phyloP scores from a whole-genome alignment of 2,329 filamentous ascomycete genomes.

The Pseudogymnoascus sp. region DNA sequence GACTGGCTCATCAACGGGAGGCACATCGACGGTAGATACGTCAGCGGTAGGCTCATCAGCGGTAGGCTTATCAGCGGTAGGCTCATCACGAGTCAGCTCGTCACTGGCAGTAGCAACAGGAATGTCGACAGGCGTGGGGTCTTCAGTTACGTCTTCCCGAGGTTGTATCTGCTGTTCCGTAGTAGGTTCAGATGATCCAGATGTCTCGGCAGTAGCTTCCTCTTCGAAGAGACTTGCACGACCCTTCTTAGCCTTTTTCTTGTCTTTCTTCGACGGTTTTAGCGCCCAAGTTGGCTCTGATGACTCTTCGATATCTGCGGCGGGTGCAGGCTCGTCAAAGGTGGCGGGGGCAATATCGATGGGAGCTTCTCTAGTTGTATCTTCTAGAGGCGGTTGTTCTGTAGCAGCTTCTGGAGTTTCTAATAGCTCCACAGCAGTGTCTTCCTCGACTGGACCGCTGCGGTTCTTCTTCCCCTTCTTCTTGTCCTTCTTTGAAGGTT shows the following conservation, averaged over 20 bases:
- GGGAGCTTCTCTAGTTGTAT: neutral
- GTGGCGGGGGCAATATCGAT: neutral
- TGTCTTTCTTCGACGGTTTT: conserved; percentile 33
- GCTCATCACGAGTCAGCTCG: neutral
- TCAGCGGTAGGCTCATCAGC: neutral
- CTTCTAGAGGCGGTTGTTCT: neutral
- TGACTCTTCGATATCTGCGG: neutral
- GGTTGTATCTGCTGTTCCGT: neutral
- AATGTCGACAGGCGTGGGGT: neutral
- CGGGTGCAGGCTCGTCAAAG: neutral
- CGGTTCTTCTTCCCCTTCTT: conserved; percentile 22
- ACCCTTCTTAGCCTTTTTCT: conserved; percentile 31
- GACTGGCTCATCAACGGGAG: neutral
- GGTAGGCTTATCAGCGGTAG: neutral
- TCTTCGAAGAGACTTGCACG: conserved; percentile 12
- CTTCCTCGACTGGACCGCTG: neutral
- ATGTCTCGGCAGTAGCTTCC: neutral
- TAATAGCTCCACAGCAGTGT: neutral
- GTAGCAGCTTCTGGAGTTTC: neutral
- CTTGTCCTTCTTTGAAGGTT: conserved; percentile 32
- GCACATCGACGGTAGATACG: neutral
- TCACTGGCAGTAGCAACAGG: neutral
- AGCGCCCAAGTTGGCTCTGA: neutral
- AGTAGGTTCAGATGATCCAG: neutral
- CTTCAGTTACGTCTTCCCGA: neutral